A percentile compares a stretch with the other conserved stretches of the same genome.
Evolutionary conservation across 202 grass and related monocot species (phyloP).

Genomic region (Cymbopogon flexuosus): DNA sequence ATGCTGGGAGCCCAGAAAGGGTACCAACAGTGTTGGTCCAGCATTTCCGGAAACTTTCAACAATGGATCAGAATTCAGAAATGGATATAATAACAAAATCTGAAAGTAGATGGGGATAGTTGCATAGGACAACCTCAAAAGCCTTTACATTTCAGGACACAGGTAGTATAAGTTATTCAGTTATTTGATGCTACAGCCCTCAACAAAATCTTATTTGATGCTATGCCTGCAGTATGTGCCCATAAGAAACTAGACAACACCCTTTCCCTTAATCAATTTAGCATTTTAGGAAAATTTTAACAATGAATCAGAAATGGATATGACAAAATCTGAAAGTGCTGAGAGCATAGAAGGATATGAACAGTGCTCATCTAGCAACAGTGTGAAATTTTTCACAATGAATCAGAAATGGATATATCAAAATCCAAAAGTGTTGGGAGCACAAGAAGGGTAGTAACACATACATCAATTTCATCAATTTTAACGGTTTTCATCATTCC

Average conservation of each 20-base stretch:
- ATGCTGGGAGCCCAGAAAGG: not conserved
- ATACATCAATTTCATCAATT: slow-evolving; percentile 84
- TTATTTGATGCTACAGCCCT: not conserved
- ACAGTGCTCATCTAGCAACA: not conserved
- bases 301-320: not conserved
- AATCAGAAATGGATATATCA: not conserved
- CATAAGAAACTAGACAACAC: not conserved
- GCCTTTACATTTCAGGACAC: not conserved
- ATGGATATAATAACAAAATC: not conserved
- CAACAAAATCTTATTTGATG: not conserved
- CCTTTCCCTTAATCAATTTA: not conserved
- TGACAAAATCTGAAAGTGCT: not conserved
- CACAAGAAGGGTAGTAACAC: not conserved
- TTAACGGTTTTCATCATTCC: slow-evolving; percentile 87
- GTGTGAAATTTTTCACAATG: not conserved
- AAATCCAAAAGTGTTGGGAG: not conserved
- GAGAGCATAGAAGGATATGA: not conserved
- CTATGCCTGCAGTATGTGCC: not conserved
- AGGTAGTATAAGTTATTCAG: not conserved
- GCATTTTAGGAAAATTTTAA: not conserved
- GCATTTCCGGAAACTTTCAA: not conserved
- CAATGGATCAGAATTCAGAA: not conserved
- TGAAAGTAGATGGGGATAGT: not conserved
- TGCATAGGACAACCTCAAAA: not conserved
- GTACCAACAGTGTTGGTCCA: not conserved